Evolutionary conservation across 768 basidiomycete genomes (phyloP), one percentile per base, ranked within the genome.

Genomic region (Ephemerocybe angulata): DNA sequence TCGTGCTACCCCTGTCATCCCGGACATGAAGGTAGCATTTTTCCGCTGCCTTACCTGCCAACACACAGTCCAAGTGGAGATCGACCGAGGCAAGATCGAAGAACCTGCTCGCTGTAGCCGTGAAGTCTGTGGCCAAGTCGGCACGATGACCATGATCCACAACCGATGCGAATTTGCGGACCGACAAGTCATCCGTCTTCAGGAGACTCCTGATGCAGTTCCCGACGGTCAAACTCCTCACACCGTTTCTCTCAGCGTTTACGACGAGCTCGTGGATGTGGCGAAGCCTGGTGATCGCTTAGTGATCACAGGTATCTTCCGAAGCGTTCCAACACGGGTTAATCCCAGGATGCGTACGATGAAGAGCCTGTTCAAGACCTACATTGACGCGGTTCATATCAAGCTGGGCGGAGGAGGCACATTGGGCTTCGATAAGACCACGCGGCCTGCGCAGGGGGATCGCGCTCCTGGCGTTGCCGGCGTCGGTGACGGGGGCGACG

Each of bases 181-280:
- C 70, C 79, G 96, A 51, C 97, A 99, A 69, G 91, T 96, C 43
- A 88, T 98, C 58, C 82, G 96, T 33, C 75, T 99, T 8, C 97
- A 99, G 67, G 97, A 99, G 70, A 98, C 96, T 0, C 96, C 96
- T 1, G 97, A 99, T 64, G 92, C 88, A 8, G 96, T 99, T 0
- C 96, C 96, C 4, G 96, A 98, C 69, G 97, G 97, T 2, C 96
- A 98, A 68, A 98, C 97, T 0, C 97, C 97, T 0, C 95, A 98
- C 62, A 98, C 96, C 0, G 95, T 99, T 51, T 94, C 92, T 0
- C 73, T 98, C 52, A 95, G 94, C 68, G 91, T 92, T n/a, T 98
- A 99, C 65, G 96, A 99, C 65, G 97, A 99, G 67, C 83, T 99
- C 3, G 96, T 98, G 33, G 97, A 98, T 64, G 81, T 94, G n/a